These are phyloP conservation scores for Aureobasidium sp. DNA, from an alignment of 2,329 filamentous ascomycete genomes.

Conservation along the genomic window DNA sequence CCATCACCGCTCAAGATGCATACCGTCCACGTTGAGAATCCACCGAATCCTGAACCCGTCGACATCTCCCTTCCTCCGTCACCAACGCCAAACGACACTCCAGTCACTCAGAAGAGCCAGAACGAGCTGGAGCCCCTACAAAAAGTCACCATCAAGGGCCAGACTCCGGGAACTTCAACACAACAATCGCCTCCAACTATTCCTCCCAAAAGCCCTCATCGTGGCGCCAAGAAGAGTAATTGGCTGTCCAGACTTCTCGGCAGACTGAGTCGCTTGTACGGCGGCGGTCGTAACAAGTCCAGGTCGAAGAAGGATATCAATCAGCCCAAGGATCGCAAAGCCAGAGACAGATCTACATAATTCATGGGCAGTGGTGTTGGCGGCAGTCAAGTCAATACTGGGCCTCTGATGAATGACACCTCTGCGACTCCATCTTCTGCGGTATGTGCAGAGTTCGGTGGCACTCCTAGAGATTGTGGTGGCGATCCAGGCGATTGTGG, in stretches of 20 bases:
- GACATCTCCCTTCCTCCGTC: not conserved
- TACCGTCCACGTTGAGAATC: not conserved
- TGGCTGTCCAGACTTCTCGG: not conserved
- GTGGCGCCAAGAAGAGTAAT: not conserved
- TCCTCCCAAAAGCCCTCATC: not conserved
- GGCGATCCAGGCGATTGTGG: not conserved
- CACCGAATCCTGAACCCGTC: not conserved
- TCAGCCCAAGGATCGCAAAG: not conserved
- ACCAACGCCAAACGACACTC: not conserved
- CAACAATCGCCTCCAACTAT: not conserved
- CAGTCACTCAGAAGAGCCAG: not conserved
- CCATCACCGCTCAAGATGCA: not conserved
- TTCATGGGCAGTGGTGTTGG: not conserved
- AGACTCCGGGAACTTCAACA: no score
- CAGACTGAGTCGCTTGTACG: not conserved
- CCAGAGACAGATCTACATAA: not conserved
- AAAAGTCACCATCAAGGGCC: not conserved
- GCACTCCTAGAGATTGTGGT: not conserved
- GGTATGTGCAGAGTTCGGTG: not conserved
- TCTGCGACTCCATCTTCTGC: not conserved
- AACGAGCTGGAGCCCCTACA: not conserved
- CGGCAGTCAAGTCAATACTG: not conserved
- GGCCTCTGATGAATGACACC: not conserved
- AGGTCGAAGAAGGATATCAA: not conserved
- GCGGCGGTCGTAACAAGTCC: not conserved